Base-by-base conservation (phyloP, 164 flowering plant genomes). In the Kingdonia uniflora region DNA sequence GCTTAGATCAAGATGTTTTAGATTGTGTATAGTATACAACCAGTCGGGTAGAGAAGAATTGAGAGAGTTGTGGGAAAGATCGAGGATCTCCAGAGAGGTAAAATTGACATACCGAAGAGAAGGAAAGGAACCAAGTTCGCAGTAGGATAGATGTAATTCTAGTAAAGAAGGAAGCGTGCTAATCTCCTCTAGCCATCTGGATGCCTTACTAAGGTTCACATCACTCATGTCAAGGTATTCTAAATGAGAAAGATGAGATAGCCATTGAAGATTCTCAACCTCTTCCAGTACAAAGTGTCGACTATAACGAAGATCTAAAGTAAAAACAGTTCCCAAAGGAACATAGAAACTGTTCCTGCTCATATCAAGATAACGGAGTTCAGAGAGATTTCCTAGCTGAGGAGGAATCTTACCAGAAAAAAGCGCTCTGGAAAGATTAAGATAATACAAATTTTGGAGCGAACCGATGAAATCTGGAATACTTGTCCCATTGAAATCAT, bases 341-440 rank as follows among this genome's bases (percentile, higher is more conserved):
- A 13, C 26, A 6, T 17, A 16, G 15, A 15, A 16, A 6, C 14
- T 19, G 3, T 37, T 7, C 2, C 40, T 15, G 3, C 22, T 16
- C 16, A 49, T 40, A 17, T 14, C 25, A n/a, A 44, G 54, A 19
- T 42, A 56, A 11, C 16, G 22, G 5, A 63, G 41, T 0, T 35
- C 49, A 17, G 66, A 63, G 19, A 63, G 52, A 46, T 63, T 56
- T 35, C 66, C 61, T n/a, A 63, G 35, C 7, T 51, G 40, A 6
- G 19, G 52, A 20, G 66, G 56, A 22, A 63, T 22, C 11, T 22
- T 21, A 7, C 61, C 61, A n/a, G 15, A 7, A 21, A 63, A 63
- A 6, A 44, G 5, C 0, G 56, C 21, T 14, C 7, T 0, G 5
- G 52, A 56, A 14, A 63, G 23, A 19, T 62, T 22, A n/a, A 62